Evolutionary conservation across 129 eudicot species (phyloP), one percentile per base, ranked within the genome.

Genomic region (Tanacetum coccineum): DNA sequence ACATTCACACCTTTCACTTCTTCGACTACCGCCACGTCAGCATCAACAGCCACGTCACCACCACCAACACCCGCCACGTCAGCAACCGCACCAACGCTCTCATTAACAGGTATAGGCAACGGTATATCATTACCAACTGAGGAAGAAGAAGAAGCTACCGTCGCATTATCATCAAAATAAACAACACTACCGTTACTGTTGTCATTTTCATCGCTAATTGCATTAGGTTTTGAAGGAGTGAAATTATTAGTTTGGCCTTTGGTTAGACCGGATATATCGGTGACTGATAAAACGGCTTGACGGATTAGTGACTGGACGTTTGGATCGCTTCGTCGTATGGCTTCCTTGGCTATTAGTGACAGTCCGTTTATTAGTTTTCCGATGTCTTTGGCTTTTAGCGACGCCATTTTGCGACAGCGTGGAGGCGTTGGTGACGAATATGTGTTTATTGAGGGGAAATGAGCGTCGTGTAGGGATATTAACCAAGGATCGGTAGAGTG

Each of bases 261-360:
- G n/a, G 98, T 92, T 51, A 92, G 84, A 6, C 98, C 95, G 21
- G 87, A 72, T 14, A 84, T 4, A 46, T 86, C 84, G 49, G 91
- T 80, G 56, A 84, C 86, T 58, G 96, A 77, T 62, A 86, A 63
- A 0, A 90, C 12, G 47, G 83, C 82, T 62, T 59, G 83, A 53
- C 74, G 81, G 10, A 84, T 42, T 20, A 88, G 72, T 79, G 84
- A 54, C 77, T 80, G 83, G 21, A 90, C 45, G 21, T 75, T 75
- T 19, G 71, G 76, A 0, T 65, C 59, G 48, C 47, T 50, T 12
- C 72, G 78, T 59, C 36, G 59, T 18, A 77, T 63, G 20, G 86
- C 73, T 72, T 92, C 96, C 55, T 78, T 85, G 13, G 85, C 87
- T 40, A 92, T 87, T 4, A 88, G 67, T 9, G 89, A 75, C 6